Evolutionary conservation across 495 filamentous ascomycete genomes (phyloP).

Genomic region (Alectoria sarmentosa): DNA sequence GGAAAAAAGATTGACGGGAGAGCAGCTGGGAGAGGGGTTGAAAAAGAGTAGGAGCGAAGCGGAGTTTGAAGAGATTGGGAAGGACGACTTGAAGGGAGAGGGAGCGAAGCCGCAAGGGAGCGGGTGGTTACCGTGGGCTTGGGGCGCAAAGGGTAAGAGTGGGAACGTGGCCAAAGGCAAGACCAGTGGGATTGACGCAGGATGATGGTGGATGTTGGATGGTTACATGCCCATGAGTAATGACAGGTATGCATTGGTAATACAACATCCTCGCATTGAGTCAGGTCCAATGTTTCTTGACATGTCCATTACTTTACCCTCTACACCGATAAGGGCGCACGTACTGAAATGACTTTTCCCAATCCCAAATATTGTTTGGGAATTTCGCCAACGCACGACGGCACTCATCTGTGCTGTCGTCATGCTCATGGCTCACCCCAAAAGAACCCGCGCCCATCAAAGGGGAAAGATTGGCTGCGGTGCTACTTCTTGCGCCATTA

Average conservation of each 20-base stretch:
- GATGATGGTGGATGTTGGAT: not conserved
- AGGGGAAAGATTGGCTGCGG: no score
- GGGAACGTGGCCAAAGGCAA: slow-evolving; percentile 5
- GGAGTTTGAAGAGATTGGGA: slow-evolving; percentile 72
- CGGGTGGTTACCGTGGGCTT: slow-evolving; percentile 56
- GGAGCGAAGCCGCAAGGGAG: slow-evolving; percentile 31
- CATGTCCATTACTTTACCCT: no score
- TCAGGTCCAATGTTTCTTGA: no score
- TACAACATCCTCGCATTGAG: not conserved
- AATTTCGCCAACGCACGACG: no score
- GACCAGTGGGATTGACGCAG: slow-evolving; percentile 19
- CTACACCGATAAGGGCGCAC: not conserved
- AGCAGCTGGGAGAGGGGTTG: slow-evolving; percentile 38
- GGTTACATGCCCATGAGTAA: not conserved
- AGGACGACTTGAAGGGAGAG: slow-evolving; percentile 38
- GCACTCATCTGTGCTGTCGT: no score
- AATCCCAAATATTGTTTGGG: no score
- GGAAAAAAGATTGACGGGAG: slow-evolving; percentile 41
- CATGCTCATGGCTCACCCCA: no score
- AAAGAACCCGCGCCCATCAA: no score
- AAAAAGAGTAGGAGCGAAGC: slow-evolving; percentile 66
- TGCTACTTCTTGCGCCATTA: not conserved
- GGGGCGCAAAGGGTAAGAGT: slow-evolving; percentile 32
- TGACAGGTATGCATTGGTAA: not conserved
- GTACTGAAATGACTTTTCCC: not conserved